phyloP scores from a whole-genome alignment of 1,139 yeast genomes.

The Saccharomyces hybrid region DNA sequence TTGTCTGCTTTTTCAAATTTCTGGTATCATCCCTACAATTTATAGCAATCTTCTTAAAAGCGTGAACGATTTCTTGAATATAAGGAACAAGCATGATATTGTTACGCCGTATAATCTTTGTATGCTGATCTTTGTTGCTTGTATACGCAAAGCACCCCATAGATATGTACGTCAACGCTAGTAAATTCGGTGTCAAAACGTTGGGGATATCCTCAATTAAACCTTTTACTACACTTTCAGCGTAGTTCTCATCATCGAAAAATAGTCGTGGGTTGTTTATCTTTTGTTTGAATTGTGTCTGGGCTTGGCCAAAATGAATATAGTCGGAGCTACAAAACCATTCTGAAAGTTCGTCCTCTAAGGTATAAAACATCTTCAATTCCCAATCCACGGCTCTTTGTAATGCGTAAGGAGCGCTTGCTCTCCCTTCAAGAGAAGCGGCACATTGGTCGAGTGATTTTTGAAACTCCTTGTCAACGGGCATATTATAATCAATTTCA shows the following conservation, averaged over 20 bases:
- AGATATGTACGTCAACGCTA: constrained; percentile 22
- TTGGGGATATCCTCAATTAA: constrained; percentile 8
- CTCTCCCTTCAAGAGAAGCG: constrained; percentile 25
- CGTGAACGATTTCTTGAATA: constrained; percentile 11
- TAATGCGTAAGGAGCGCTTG: constrained; percentile 25
- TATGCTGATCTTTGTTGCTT: constrained; percentile 14
- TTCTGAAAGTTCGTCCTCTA: constrained; percentile 46
- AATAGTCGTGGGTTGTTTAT: constrained; percentile 19
- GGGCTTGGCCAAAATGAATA: constrained; percentile 14
- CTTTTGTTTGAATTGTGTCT: constrained; percentile 16
- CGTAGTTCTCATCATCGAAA: constrained; percentile 16
- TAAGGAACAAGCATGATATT: constrained; percentile 13
- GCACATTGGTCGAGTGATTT: constrained; percentile 33
- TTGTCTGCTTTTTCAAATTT: constrained; percentile 20
- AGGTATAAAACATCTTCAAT: constrained; percentile 36
- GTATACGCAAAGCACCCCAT: constrained; percentile 21
- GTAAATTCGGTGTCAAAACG: constrained; percentile 9
- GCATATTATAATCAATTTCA: constrained; percentile 31
- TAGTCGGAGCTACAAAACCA: constrained; percentile 60
- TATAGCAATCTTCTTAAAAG: constrained; percentile 22
- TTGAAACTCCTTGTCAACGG: constrained; percentile 34
- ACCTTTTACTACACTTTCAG: constrained; percentile 8
- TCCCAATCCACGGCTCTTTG: constrained; percentile 42
- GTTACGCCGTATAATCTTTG: constrained; percentile 19
- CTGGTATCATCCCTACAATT: constrained; percentile 22